Evolutionary conservation across 768 basidiomycete species (phyloP), one percentile per base, ranked within the genome.

Genomic region (Psilocybe cubensis): DNA sequence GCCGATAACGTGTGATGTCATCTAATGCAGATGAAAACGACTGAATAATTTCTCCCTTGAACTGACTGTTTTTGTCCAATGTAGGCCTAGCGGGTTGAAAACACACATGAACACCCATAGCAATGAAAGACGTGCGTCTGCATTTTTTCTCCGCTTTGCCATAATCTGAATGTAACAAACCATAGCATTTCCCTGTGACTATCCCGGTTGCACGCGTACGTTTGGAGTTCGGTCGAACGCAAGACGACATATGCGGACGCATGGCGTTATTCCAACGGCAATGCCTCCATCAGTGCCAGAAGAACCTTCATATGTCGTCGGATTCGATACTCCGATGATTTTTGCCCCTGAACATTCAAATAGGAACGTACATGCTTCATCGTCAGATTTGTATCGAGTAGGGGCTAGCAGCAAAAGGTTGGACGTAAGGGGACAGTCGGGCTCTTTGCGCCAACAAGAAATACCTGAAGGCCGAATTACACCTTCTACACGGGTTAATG

Each of bases 171-270:
- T n/a, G n/a, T n/a, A n/a, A n/a, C n/a, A n/a, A n/a, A n/a, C n/a
- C n/a, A 42, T 60, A 83, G 82, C 82, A 8, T 82, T 73, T 54
- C 57, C 71, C 4, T 93, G 91, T 65, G 79, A 73, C 0, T 83
- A 86, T 47, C 74, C 80, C 12, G 77, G 79, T 29, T 93, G 91
- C 67, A 71, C 74, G 27, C 87, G 88, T 66, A 80, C 77, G 3
- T 93, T 92, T 64, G 84, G 88, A 18, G 90, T 92, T 17, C 84
- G 88, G 11, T 92, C 91, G 7, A 93, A 93, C 63, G 89, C 89
- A 14, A 89, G 86, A 69, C 82, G 91, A 29, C 91, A 93, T 65
- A 78, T 90, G 33, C 86, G 88, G 43, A 91, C 88, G 1, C 91
- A 93, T 62, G 87, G 88, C 23, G 78, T 87, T 28, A 56, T 54